A percentile compares a stretch with the other conserved stretches of the same genome.
phyloP scores from a whole-genome alignment of 2,329 filamentous ascomycete species.

The Mycosphaerelloides madeirae region DNA sequence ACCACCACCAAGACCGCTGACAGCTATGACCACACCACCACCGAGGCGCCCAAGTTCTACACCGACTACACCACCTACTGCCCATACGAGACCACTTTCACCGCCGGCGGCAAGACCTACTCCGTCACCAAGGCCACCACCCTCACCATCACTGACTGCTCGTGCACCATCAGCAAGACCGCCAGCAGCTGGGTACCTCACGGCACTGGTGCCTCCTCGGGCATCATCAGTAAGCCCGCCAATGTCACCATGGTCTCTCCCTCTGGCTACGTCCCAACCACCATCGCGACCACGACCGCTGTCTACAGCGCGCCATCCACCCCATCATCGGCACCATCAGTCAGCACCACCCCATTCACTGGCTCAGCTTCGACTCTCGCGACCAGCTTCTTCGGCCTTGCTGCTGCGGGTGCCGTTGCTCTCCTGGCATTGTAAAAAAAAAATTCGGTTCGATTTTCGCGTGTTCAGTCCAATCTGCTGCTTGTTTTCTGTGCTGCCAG shows the following conservation, averaged over 20 bases:
- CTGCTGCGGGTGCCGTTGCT: conserved; percentile 38
- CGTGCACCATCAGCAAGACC: conserved; percentile 16
- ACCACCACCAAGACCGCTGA: conserved; percentile 6
- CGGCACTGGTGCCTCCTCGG: conserved; percentile 4
- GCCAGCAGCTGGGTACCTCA: conserved; percentile 4
- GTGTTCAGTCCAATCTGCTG: no score
- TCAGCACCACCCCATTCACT: conserved; percentile 21
- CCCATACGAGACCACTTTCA: conserved; percentile 22
- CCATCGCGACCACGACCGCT: conserved; percentile 28
- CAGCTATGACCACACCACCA: conserved; percentile 5
- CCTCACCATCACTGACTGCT: conserved; percentile 24
- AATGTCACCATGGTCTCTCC: conserved; percentile 29
- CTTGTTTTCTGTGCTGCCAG: no score
- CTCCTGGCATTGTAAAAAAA: conserved; percentile 35
- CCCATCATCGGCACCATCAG: conserved; percentile 17
- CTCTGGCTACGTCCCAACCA: conserved; percentile 32
- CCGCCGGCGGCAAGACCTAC: conserved; percentile 22
- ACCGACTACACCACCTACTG: conserved; percentile 24
- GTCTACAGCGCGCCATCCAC: conserved; percentile 21
- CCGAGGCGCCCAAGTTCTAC: conserved; percentile 43
- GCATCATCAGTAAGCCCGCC: conserved; percentile 5
- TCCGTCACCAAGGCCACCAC: conserved; percentile 22
- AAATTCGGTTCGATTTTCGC: no score
- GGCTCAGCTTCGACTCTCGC: conserved; percentile 26
- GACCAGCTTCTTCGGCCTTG: conserved; percentile 37